Conservation (phyloP, 495 filamentous ascomycete genomes). For the Trichoderma gamsii region DNA sequence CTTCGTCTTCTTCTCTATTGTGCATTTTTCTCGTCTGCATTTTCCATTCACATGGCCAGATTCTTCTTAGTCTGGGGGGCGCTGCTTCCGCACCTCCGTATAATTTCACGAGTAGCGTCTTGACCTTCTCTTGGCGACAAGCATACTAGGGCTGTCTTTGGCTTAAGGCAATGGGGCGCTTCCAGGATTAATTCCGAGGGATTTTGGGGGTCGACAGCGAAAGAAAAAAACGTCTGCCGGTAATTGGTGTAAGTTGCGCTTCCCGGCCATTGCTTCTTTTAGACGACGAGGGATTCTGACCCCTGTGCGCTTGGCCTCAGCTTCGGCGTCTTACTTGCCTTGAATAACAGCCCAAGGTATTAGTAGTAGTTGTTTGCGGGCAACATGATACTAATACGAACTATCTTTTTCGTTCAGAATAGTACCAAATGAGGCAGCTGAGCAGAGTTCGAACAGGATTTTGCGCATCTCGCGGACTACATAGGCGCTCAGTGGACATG, state of each 20-base stretch:
- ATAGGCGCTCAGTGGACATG: no score
- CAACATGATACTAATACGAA: background rate
- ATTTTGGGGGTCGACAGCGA: background rate
- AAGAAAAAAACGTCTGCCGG: background rate
- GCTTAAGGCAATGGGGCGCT: slow-evolving; percentile 2
- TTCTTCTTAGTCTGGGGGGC: background rate
- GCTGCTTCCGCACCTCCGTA: background rate
- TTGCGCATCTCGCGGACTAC: no score
- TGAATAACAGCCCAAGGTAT: background rate
- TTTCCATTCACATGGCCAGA: no score
- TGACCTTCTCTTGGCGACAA: background rate
- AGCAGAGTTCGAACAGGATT: background rate
- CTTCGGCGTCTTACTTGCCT: background rate
- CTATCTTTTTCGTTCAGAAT: background rate
- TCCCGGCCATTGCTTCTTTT: no score
- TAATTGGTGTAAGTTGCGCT: background rate
- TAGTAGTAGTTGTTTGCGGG: background rate
- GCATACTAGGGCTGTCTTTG: background rate
- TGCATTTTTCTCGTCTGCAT: background rate
- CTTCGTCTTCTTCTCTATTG: background rate
- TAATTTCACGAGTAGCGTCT: slow-evolving; percentile 8
- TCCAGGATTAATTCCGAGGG: background rate
- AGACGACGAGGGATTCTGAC: background rate
- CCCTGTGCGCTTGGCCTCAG: background rate
- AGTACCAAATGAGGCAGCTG: background rate